Base-by-base conservation (phyloP, 495 filamentous ascomycete species). In the Podospora tetraspora region DNA sequence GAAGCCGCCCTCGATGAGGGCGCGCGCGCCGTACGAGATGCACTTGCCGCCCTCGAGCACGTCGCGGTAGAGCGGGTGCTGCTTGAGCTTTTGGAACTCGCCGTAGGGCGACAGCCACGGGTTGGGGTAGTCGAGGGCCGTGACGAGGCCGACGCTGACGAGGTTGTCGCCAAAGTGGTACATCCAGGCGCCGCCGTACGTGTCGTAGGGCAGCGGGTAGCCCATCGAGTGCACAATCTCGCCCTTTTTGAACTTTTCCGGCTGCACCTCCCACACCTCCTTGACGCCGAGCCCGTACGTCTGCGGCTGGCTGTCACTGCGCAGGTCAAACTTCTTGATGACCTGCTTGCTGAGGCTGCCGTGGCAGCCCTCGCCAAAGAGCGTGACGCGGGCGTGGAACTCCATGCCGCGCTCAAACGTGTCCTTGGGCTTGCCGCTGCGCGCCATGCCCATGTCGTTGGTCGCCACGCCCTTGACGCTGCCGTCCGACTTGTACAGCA, bases 111-210 rank as follows among this genome's bases (percentile, higher is more conserved):
- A 93, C 21, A 99, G 85, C 91, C 93, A 99, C 0, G 95, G 96
- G 78, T 99, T 99, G 29, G 90, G 85, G 74, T 98, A 99, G 80
- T 99, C 95, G 32, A 99, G 85, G 27, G 94, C 95, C 30, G 96
- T 92, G 21, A 99, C 95, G 34, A 97, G 84, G 13, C 95, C 95
- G 59, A 99, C 85, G 73, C 91, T 94, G 71, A 98, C 95, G 72
- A 97, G 87, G 78, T 98, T 98, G 70, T 98, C 94, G 23, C 93
- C 95, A 75, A 98, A 99, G 78, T 99, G 95, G 73, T 99, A 99
- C 89, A 99, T 92, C 91, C 91, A 99, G 56, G 91, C 92, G 71
- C 95, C 95, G 71, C 95, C 95, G 70, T 99, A 99, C 4, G 93
- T 97, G 77, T 97, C 90, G 73, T 79, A 83, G 9, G 94, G 89